These are phyloP conservation scores for Populus tremula DNA, from an alignment of 345 rosid genomes.

Conservation along the genomic window DNA sequence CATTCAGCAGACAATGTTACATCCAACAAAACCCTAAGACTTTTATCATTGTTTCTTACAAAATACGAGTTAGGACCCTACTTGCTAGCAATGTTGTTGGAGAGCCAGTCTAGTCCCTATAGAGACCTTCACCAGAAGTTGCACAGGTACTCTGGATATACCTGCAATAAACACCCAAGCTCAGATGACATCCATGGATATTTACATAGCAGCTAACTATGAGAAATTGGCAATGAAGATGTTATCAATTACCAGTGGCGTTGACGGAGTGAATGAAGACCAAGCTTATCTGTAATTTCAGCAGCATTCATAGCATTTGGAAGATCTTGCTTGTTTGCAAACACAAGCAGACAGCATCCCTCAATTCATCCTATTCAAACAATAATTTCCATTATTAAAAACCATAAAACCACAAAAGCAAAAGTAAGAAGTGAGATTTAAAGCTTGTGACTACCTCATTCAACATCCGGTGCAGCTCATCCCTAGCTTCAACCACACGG, in stretches of 20 bases:
- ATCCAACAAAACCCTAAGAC: neutral
- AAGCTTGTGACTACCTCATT: constrained; percentile 9
- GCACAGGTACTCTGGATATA: constrained; percentile 24
- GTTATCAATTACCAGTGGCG: constrained; percentile 14
- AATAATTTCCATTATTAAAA: neutral
- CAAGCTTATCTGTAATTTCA: constrained; percentile 18
- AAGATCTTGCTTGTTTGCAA: constrained; percentile 25
- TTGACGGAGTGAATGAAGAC: constrained; percentile 15
- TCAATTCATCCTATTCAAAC: constrained; percentile 15
- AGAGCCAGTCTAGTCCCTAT: constrained; percentile 21
- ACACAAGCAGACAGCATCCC: constrained; percentile 22
- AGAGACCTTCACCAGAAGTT: constrained; percentile 19
- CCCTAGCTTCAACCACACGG: constrained; percentile 21
- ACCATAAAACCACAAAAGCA: neutral
- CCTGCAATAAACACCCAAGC: neutral
- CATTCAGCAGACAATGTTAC: neutral
- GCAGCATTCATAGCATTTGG: constrained; percentile 27
- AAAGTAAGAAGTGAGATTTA: neutral
- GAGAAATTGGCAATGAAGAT: neutral
- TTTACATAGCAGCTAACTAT: neutral
- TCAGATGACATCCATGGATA: neutral
- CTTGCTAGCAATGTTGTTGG: constrained; percentile 23
- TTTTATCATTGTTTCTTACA: neutral
- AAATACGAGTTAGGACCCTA: neutral
- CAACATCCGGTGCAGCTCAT: constrained; percentile 23